Evolutionary conservation across 176 grass and related monocot genomes (phyloP).

Genomic region (Cenchrus purpureus): DNA sequence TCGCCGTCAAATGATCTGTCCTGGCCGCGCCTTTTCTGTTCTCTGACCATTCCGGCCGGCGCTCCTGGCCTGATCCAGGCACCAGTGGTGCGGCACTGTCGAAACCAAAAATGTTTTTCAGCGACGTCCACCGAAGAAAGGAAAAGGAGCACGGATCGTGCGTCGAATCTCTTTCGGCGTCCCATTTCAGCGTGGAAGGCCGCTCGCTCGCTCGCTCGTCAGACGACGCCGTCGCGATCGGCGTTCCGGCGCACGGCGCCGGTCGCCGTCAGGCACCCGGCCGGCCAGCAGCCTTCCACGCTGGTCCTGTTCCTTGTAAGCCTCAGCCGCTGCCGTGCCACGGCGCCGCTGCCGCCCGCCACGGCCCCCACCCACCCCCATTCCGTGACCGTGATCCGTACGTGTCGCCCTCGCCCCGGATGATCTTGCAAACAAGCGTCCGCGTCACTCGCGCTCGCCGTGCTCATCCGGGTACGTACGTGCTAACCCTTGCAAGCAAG

Average conservation of each 20-base stretch:
- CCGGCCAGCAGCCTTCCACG: background rate
- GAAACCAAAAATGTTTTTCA: background rate
- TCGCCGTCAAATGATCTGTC: constrained; percentile 23
- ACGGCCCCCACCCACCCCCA: background rate
- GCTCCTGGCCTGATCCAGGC: background rate
- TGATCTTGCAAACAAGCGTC: constrained; percentile 11
- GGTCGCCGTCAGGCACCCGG: background rate
- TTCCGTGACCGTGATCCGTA: background rate
- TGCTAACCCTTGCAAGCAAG: constrained; percentile 39
- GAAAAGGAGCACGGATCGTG: background rate
- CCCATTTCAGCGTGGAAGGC: constrained; percentile 3
- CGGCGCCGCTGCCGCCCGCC: background rate
- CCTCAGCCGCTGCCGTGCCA: constrained; percentile 1
- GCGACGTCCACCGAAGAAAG: background rate
- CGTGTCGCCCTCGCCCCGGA: background rate
- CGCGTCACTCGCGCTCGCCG: constrained; percentile 2
- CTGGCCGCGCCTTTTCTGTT: background rate
- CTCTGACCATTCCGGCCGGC: background rate
- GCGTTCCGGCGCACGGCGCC: background rate
- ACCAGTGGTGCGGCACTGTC: background rate
- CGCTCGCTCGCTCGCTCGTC: background rate
- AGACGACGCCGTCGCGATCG: background rate
- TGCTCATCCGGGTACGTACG: constrained; percentile 23
- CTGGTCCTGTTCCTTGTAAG: background rate
- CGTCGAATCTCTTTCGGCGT: constrained; percentile 19